Base-by-base conservation (phyloP, 805 yeast species). In the Yamadazyma olivae region DNA sequence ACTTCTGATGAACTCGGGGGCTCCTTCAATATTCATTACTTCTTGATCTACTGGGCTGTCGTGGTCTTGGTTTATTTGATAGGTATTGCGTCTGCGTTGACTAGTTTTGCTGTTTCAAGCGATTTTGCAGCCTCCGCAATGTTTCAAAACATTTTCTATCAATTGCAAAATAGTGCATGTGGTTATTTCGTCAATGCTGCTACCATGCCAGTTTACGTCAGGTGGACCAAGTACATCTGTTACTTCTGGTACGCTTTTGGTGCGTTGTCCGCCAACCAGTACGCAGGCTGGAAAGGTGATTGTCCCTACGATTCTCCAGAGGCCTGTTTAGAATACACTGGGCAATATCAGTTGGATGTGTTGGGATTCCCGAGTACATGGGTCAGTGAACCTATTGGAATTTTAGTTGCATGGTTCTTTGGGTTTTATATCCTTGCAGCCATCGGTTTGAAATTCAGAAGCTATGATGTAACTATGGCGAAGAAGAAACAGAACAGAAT, bases 181-280 rank as follows among this genome's bases (percentile, higher is more conserved):
- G 96, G 95, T 1, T 84, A 77, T 57, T 86, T 83, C 51, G 83
- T 81, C 16, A 85, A 86, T 54, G 77, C 89, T 1, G 64, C 68
- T 6, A 70, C 76, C 1, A 71, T 86, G 79, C 95, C 95, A 0
- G 95, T 84, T 1, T 88, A 88, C 50, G 95, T 87, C 6, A 68
- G 87, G 23, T 87, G 96, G 96, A 72, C 81, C 4, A 84, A 82
- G 52, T 87, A 83, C 56, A 63, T 81, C 38, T 81, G 91, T 0
- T 83, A 75, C 52, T 69, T 82, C 35, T 88, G 90, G 86, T 87
- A 83, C 51, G 81, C 80, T 0, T 83, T 83, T 57, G 93, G 93
- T 2, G 80, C 79, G 2, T 50, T 81, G 38, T 49, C 73, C 27
- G 71, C 89, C 0, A 83, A 80, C 50, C 81, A 85, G 46, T 87